Evolutionary conservation across 441 rosid species (phyloP), one percentile per base, ranked within the genome.

Genomic region (Pelargonium myrrhifolium): DNA sequence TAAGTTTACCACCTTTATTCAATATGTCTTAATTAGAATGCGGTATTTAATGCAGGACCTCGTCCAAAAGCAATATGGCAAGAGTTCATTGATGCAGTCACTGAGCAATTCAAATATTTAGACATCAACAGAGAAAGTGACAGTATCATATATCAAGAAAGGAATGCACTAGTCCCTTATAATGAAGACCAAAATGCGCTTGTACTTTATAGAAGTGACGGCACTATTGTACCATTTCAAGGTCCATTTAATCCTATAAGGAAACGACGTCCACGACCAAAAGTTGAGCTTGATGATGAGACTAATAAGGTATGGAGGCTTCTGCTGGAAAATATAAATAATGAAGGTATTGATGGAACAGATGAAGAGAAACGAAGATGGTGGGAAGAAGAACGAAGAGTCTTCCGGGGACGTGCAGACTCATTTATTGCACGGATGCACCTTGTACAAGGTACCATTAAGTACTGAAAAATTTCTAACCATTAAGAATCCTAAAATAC

Each of bases 371-470:
- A 61, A 31, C 20, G 64, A 12, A 78, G 81, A 59, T 83, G 95
- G 93, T 95, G 98, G 99, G 87, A 90, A 69, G 91, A 90, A 72
- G 96, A 95, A 68, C 83, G 99, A 65, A 85, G 76, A 72, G 84
- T 92, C 76, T 90, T 95, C 68, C 76, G 65, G 43, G 92, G 96
- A 59, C 86, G 98, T 65, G 97, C 88, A n/a, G 85, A 90, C 72
- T 87, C 98, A 61, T 95, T 95, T 77, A 95, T 95, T 47, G 97
- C 98, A 75, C 79, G 90, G 62, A 95, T 95, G 99, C 99, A 90
- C 81, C 89, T 90, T 14, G 95, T 95, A 65, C 99, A 95, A 89
- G 99, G 99, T 95, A 77, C 45, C 10, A 17, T n/a, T 4, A n/a
- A 75, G 68, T 61, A 28, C 20, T 31, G 4, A 11, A 26, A 26